A percentile compares a stretch with the other conserved stretches of the same genome.
phyloP scores from a whole-genome alignment of 768 basidiomycete genomes.

The Pulveroboletus sp. region DNA sequence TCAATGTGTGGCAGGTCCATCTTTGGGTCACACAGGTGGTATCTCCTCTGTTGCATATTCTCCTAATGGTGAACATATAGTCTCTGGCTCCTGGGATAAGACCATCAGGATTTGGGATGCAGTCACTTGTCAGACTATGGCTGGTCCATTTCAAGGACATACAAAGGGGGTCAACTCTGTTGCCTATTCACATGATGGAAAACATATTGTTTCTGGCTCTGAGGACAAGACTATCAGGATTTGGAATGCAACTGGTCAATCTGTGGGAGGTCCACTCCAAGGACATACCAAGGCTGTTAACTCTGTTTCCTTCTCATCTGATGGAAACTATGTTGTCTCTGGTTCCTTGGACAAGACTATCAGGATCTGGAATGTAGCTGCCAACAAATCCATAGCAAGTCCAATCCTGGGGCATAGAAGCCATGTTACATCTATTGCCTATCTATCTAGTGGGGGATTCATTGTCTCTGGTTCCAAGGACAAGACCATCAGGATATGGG shows the following conservation, averaged over 20 bases:
- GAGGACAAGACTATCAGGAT: constrained; percentile 1
- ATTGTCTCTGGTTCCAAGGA: not conserved
- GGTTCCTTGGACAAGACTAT: not conserved
- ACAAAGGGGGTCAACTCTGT: constrained; percentile 1
- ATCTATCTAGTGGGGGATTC: not conserved
- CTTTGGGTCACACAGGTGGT: not conserved
- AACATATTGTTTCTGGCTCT: constrained; percentile 2
- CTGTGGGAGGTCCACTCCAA: constrained; percentile 5
- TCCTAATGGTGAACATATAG: constrained; percentile 6
- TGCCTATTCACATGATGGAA: constrained; percentile 3
- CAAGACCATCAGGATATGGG: not conserved
- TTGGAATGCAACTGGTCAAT: constrained; percentile 14
- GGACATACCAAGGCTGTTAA: not conserved
- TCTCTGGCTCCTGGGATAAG: not conserved
- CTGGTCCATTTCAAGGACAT: constrained; percentile 5
- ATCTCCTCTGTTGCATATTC: not conserved
- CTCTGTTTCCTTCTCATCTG: constrained; percentile 4
- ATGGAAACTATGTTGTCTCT: constrained; percentile 4
- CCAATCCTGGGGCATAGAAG: not conserved
- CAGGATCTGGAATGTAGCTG: not conserved
- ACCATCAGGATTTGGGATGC: constrained; percentile 17
- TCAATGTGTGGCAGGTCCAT: constrained; percentile 3
- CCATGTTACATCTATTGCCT: not conserved
- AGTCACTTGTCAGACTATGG: constrained; percentile 1
- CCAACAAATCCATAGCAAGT: not conserved